Conservation (phyloP, 148 eudicot species). For the Cornus suecica region DNA sequence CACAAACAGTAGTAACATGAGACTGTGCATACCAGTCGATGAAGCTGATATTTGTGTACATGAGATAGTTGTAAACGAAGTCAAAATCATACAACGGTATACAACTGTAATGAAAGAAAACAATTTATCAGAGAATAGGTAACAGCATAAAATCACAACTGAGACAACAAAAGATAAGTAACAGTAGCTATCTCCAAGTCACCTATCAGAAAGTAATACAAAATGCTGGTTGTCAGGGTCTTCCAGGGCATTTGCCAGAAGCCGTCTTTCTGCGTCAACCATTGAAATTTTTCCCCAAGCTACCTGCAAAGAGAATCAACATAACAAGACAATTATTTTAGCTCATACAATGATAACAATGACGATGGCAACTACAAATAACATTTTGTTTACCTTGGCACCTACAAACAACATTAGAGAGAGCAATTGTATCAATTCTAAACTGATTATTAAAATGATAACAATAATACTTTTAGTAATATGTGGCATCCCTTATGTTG, state of each 20-base stretch:
- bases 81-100: constrained; percentile 85
- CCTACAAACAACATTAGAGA: background rate
- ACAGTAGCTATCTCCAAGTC: background rate
- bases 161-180: background rate
- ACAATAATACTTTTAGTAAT: background rate
- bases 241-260: constrained; percentile 79
- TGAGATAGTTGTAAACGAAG: constrained; percentile 79
- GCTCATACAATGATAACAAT: background rate
- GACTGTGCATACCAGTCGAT: constrained; percentile 63
- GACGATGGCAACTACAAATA: background rate
- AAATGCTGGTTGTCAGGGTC: constrained; percentile 93
- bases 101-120: constrained; percentile 63
- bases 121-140: constrained; percentile 10
- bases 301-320: constrained; percentile 49
- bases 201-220: constrained; percentile 98
- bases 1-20: background rate
- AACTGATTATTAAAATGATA: background rate
- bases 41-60: constrained; percentile 85
- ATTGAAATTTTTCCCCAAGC: constrained; percentile 96
- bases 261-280: constrained; percentile 97
- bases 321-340: background rate
- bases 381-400: too few relatives aligned
- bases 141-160: background rate
- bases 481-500: background rate
- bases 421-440: background rate